Conservation (phyloP, 2,329 filamentous ascomycete genomes). For the Leptographium flavum region DNA sequence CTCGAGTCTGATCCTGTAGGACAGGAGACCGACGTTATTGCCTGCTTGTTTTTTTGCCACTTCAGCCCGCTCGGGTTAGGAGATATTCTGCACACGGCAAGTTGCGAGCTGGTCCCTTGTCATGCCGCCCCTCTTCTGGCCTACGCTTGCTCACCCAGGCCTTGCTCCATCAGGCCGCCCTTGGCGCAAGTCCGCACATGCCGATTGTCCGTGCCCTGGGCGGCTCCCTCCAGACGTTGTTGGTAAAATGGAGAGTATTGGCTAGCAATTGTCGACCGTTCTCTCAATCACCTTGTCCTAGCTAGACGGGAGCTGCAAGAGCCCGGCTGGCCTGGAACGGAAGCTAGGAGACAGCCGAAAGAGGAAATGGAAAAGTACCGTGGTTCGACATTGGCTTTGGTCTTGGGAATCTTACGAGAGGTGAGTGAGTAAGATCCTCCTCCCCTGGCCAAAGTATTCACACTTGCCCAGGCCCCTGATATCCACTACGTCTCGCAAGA, state of each 20-base stretch:
- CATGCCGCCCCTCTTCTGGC: too few relatives aligned
- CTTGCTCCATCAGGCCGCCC: too few relatives aligned
- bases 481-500: too few relatives aligned
- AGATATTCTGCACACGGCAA: too few relatives aligned
- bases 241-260: not conserved
- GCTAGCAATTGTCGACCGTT: not conserved
- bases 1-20: not conserved
- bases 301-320: conserved; percentile 4
- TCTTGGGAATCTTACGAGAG: not conserved
- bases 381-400: too few relatives aligned
- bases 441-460: not conserved
- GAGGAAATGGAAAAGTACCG: too few relatives aligned
- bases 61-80: too few relatives aligned
- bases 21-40: not conserved
- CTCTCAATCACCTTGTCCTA: not conserved
- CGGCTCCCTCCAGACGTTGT: conserved; percentile 1
- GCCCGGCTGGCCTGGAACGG: conserved; percentile 7
- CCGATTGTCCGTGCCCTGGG: too few relatives aligned
- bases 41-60: too few relatives aligned
- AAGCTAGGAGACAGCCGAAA: conserved; percentile 9
- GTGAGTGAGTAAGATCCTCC: not conserved
- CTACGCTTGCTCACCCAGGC: too few relatives aligned
- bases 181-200: too few relatives aligned
- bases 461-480: not conserved
- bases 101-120: too few relatives aligned